These are phyloP conservation scores for Kokia cookei DNA, from an alignment of 441 rosid genomes.

Conservation along the genomic window DNA sequence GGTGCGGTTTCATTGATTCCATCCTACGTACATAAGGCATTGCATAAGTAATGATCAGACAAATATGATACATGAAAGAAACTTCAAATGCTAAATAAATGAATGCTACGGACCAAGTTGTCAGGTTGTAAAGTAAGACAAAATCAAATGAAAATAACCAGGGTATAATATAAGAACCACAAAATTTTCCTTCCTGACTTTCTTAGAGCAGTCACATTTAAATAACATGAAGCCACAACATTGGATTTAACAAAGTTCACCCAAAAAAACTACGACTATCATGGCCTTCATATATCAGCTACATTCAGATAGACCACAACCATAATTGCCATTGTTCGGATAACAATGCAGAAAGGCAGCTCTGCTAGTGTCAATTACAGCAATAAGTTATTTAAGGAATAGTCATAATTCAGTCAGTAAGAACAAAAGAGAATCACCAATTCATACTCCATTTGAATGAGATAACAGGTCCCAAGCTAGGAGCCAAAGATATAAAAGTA, in stretches of 20 bases:
- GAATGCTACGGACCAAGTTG: neutral
- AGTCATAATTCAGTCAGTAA: neutral
- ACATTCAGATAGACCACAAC: neutral
- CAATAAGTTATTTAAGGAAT: neutral
- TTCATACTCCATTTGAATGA: neutral
- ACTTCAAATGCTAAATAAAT: neutral
- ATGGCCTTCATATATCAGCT: neutral
- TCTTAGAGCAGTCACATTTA: neutral
- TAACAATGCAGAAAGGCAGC: neutral
- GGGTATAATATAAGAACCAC: neutral
- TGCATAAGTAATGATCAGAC: neutral
- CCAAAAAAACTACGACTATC: neutral
- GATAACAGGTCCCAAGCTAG: neutral
- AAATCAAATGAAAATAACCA: neutral
- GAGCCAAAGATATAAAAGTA: neutral
- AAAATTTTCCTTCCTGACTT: neutral
- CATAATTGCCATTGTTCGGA: neutral
- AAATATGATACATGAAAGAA: neutral
- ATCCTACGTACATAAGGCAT: constrained; percentile 36
- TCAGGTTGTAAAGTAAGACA: neutral
- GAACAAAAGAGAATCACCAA: neutral
- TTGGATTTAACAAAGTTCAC: neutral
- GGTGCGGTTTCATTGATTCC: constrained; percentile 63
- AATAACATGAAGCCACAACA: neutral
- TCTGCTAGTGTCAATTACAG: neutral